Base-by-base conservation (phyloP, 257 asterid genomes). In the Eucommia ulmoides region DNA sequence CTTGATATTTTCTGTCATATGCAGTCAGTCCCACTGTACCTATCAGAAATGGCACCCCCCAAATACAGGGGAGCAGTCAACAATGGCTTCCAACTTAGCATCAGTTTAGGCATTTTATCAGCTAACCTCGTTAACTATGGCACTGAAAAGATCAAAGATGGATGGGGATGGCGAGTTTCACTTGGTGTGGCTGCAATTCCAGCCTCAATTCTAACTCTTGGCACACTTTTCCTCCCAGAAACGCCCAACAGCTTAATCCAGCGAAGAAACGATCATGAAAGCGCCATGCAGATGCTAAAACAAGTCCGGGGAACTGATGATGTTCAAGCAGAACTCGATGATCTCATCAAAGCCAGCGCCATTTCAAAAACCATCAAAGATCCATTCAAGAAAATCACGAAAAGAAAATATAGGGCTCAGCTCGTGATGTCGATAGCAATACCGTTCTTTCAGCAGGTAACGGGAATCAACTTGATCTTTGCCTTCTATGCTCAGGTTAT, bases 111-210 rank as follows among this genome's bases (percentile, higher is more conserved):
- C 9, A 58, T 66, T 53, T 24, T 78, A 17, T 9, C 23, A 15
- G 84, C 93, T 1, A 68, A 58, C 51, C 63, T 82, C 1, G 48
- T 71, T 16, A 82, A 82, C 52, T 81, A 70, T 11, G 74, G 65
- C 23, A 23, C 71, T 3, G 24, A 33, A 48, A 81, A 72, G 59
- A 68, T 81, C 41, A 54, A 26, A 52, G 74, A 58, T 14, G 92
- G 87, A 0, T 78, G 87, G 87, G 92, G 93, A 10, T 81, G 93
- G 87, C 58, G 93, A 45, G 22, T 81, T 18, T 74, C 83, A 11
- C 14, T 81, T 8, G 76, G 65, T 7, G 53, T 59, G 61, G 80
- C 70, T 18, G 70, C 67, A 4, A 56, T 24, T 1, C 80, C 76
- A 4, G 80, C 73, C 24, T 21, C 56, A 19, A 23, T 73, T 49